These are phyloP conservation scores for Yamadazyma friedrichii DNA, from an alignment of 1,139 yeast species.

Conservation along the genomic window DNA sequence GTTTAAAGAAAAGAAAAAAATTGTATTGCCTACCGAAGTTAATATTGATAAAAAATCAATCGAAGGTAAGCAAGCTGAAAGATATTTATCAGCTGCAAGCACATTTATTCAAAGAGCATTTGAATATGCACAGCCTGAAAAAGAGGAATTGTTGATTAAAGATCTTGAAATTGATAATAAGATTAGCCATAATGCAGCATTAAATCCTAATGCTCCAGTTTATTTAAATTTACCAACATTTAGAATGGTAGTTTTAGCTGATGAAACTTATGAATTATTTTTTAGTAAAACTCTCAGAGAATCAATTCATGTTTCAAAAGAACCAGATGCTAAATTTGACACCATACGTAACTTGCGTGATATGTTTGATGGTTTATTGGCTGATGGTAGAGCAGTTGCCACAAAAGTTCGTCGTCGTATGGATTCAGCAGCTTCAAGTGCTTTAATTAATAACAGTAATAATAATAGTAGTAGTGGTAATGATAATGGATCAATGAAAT, in stretches of 20 bases:
- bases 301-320: constrained; percentile 67
- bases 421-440: constrained; percentile 57
- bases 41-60: constrained; percentile 62
- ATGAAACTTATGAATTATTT: constrained; percentile 85
- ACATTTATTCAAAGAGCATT: constrained; percentile 84
- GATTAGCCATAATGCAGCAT: constrained; percentile 65
- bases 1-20: constrained; percentile 25
- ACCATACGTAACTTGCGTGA: constrained; percentile 68
- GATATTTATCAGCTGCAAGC: constrained; percentile 86
- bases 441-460: constrained; percentile 14
- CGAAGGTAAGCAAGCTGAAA: constrained; percentile 69
- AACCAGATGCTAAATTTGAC: constrained; percentile 43
- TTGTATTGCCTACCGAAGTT: constrained; percentile 54
- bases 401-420: constrained; percentile 82
- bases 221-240: constrained; percentile 82
- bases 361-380: constrained; percentile 86
- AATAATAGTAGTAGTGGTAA: constrained; percentile 4
- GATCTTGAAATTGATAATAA: constrained; percentile 39
- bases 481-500: constrained; percentile 27
- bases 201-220: constrained; percentile 77
- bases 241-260: constrained; percentile 92
- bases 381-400: constrained; percentile 91
- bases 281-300: constrained; percentile 66
- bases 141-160: constrained; percentile 43
- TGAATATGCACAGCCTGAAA: constrained; percentile 78